Base-by-base conservation (phyloP, 2,329 filamentous ascomycete genomes). In the Escovopsis weberi region DNA sequence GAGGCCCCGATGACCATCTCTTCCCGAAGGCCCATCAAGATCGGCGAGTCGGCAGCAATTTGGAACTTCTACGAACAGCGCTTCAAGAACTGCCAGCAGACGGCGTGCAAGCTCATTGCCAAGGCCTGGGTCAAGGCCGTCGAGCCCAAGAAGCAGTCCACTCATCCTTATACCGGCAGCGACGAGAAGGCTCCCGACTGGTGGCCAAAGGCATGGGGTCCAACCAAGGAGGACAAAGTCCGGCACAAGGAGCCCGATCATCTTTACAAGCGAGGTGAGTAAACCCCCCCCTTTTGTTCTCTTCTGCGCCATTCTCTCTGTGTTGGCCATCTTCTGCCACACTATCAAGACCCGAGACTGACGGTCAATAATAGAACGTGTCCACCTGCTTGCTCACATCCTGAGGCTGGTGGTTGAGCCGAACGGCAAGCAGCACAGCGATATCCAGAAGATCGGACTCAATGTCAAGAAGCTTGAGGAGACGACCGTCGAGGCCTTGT, bases 111-210 rank as follows among this genome's bases (percentile, higher is more conserved):
- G 58, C 63, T 78, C 26, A 78, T 86, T 41, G 77, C 77, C 32
- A 87, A 86, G 56, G 78, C 75, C 10, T 86, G 82, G 75, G 78
- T 87, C 45, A 85, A 85, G 54, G 69, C 75, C 2, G 75, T 86
- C 2, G 80, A 83, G 51, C 82, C 82, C 0, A 85, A 82, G 60
- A 87, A 87, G 58, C 82, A 85, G 58, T 80, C 79, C 0, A 80
- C 74, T 15, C 77, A 82, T 51, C 82, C 82, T 0, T 87, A 87
- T 53, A 82, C 78, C 1, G 68, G 69, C n/a, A 73, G 70, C 30
- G 71, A 79, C 38, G 70, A 70, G 30, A 77, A 74, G 49, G 72
- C 72, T 1, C 76, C 78, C 0, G 71, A 72, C 41, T 83, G 79
- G 79, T 82, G 79, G 79, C 78, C 78, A 2, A 66, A 71, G 53